Evolutionary conservation across 345 rosid species (phyloP).

Genomic region (Populus tremula): DNA sequence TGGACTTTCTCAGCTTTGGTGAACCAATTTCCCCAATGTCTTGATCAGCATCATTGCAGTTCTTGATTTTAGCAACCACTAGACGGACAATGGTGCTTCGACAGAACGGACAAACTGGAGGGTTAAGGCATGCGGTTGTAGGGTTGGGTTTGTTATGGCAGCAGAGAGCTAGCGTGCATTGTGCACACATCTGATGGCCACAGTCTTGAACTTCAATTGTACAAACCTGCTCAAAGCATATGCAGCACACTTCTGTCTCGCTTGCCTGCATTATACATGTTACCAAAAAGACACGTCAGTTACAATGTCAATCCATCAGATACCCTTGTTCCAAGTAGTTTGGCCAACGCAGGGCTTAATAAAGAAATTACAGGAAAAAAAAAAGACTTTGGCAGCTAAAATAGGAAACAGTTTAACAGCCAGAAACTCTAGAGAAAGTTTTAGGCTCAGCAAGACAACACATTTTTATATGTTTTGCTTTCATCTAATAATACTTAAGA

Average conservation of each 20-base stretch:
- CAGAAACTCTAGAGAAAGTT: neutral
- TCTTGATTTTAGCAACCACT: slow-evolving; percentile 58
- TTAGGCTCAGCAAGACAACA: neutral
- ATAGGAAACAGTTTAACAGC: neutral
- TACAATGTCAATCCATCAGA: neutral
- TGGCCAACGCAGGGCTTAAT: neutral
- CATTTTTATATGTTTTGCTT: neutral
- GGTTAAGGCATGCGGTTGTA: slow-evolving; percentile 55
- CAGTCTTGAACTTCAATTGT: slow-evolving; percentile 89
- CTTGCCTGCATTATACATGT: slow-evolving; percentile 50
- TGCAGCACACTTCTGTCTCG: slow-evolving; percentile 82
- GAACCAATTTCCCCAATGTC: slow-evolving; percentile 54
- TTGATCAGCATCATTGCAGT: slow-evolving; percentile 43
- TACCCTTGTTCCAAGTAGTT: slow-evolving; percentile 3
- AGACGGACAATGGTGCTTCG: slow-evolving; percentile 70
- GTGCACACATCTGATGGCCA: slow-evolving; percentile 98
- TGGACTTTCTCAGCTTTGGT: slow-evolving; percentile 56
- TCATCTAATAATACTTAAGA: neutral
- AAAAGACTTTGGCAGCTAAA: neutral
- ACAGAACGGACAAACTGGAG: slow-evolving; percentile 97
- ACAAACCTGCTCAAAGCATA: slow-evolving; percentile 95
- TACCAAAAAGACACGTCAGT: slow-evolving; percentile 8
- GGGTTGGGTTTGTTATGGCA: slow-evolving; percentile 99
- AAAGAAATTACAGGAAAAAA: neutral
- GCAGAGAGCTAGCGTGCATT: slow-evolving; percentile 90